phyloP scores from a whole-genome alignment of 1,284 basidiomycete genomes.

The Ceratobasidium sp. region DNA sequence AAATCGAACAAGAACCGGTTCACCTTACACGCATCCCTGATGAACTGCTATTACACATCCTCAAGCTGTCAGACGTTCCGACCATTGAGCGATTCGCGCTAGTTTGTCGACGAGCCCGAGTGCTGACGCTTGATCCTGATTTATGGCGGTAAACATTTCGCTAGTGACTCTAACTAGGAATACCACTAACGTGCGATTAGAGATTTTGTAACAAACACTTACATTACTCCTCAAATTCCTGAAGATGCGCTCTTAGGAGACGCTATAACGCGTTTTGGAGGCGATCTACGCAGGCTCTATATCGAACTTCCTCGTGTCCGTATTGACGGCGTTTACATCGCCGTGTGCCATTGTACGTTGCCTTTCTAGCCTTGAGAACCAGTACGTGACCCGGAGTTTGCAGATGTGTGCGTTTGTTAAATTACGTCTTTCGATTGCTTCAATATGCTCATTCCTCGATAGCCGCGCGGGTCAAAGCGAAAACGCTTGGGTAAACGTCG shows the following conservation, averaged over 20 bases:
- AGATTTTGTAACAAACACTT: constrained; percentile 63
- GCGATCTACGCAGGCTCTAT: constrained; percentile 75
- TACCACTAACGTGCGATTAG: constrained; percentile 49
- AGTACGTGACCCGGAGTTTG: not conserved
- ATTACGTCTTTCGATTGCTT: constrained; percentile 10
- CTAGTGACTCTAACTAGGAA: not conserved
- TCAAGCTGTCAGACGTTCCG: constrained; percentile 67
- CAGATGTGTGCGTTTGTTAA: constrained; percentile 61
- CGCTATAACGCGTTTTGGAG: constrained; percentile 59
- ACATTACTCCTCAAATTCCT: constrained; percentile 74
- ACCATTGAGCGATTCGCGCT: constrained; percentile 78
- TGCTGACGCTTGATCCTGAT: constrained; percentile 68
- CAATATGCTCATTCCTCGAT: constrained; percentile 36
- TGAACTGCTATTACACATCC: constrained; percentile 73
- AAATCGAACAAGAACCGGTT: constrained; percentile 66
- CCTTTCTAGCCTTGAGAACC: not conserved
- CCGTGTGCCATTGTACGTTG: constrained; percentile 76
- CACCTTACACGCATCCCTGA: constrained; percentile 71
- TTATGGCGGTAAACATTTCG: constrained; percentile 74
- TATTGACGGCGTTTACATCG: constrained; percentile 87
- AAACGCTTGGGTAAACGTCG: constrained; percentile 81
- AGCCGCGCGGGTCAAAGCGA: constrained; percentile 82
- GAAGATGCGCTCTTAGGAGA: constrained; percentile 56
- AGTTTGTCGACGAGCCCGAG: constrained; percentile 74
- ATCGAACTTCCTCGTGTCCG: constrained; percentile 84